phyloP scores from a whole-genome alignment of 1,284 basidiomycete genomes.

The Meira nashicola region DNA sequence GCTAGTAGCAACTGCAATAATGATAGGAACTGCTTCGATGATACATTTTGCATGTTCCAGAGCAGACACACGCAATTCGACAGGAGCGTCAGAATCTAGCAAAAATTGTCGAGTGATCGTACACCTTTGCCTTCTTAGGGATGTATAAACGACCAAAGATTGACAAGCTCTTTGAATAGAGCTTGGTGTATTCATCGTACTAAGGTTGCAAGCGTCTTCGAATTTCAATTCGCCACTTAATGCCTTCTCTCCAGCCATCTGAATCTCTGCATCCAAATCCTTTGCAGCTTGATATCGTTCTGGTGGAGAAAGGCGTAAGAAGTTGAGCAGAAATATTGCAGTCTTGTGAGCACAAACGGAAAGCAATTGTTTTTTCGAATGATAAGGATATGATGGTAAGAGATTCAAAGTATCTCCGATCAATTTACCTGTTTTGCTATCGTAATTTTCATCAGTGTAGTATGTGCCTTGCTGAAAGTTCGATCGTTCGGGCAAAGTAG shows the following conservation, averaged over 20 bases:
- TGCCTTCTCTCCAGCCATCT: not conserved
- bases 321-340: not conserved
- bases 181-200: not conserved
- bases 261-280: not conserved
- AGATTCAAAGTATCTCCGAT: not conserved
- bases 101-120: slow-evolving; percentile 8
- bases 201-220: not conserved
- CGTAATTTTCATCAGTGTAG: slow-evolving; percentile 9
- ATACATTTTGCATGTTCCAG: slow-evolving; percentile 6
- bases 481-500: not conserved
- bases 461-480: no score
- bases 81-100: slow-evolving; percentile 6
- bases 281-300: slow-evolving; percentile 3
- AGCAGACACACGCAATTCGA: slow-evolving; percentile 3
- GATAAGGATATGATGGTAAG: not conserved
- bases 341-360: not conserved
- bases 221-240: not conserved
- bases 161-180: not conserved
- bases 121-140: not conserved
- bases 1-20: not conserved
- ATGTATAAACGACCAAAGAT: not conserved
- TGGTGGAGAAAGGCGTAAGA: not conserved
- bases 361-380: not conserved
- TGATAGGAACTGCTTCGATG: not conserved
- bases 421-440: not conserved